Evolutionary conservation across 768 basidiomycete genomes (phyloP).

Genomic region (Boletus barrowsii): DNA sequence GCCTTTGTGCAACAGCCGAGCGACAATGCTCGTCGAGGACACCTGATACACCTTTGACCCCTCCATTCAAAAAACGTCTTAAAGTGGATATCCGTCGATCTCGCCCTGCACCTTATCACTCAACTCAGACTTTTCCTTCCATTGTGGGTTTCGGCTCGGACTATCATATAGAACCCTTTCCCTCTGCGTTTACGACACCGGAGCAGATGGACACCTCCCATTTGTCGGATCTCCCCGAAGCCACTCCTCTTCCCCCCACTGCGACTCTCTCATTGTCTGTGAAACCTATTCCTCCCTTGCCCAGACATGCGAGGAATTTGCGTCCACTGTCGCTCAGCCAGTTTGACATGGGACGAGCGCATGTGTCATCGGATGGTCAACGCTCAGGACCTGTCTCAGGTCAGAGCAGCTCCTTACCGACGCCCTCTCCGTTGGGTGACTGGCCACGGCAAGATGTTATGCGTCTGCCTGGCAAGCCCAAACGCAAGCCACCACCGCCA

Average conservation of each 20-base stretch:
- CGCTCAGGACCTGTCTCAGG: constrained; percentile 10
- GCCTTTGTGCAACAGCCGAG: constrained; percentile 36
- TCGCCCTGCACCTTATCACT: constrained; percentile 38
- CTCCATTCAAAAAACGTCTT: constrained; percentile 35
- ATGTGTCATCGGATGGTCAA: constrained; percentile 27
- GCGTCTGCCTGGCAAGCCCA: constrained; percentile 23
- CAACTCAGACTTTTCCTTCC: constrained; percentile 30
- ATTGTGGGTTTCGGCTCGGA: constrained; percentile 40
- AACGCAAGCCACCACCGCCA: constrained; percentile 13
- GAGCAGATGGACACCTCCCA: constrained; percentile 21
- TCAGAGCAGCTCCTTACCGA: constrained; percentile 20
- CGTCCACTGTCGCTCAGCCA: constrained; percentile 11
- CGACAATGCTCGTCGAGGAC: constrained; percentile 31
- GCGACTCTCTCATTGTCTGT: constrained; percentile 12
- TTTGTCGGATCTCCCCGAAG: constrained; percentile 22
- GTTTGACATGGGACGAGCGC: constrained; percentile 6
- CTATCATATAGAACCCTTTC: constrained; percentile 49
- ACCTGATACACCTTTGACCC: constrained; percentile 35
- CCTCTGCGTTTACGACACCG: constrained; percentile 21
- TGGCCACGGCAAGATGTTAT: constrained; percentile 50
- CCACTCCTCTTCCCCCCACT: constrained; percentile 22
- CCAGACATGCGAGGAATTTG: background rate
- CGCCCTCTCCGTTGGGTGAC: constrained; percentile 47
- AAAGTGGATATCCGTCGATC: constrained; percentile 43
- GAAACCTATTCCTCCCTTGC: constrained; percentile 13